Conservation (phyloP, 441 rosid species). For the Populus hybrid region DNA sequence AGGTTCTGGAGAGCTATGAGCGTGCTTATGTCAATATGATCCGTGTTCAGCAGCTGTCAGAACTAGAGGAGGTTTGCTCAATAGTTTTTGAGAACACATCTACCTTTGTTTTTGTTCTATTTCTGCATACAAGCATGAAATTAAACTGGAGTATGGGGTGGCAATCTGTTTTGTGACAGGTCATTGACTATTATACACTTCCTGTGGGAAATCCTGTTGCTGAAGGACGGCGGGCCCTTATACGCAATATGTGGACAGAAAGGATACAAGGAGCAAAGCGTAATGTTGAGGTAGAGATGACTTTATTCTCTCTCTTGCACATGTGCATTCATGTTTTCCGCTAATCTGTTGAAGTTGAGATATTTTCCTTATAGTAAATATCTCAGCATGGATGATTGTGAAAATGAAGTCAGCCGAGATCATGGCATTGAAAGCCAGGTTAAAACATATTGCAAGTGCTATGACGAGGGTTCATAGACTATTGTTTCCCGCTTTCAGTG, state of each 20-base stretch:
- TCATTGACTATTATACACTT: constrained; percentile 92
- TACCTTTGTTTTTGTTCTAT: neutral
- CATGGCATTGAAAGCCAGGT: neutral
- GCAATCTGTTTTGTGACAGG: constrained; percentile 40
- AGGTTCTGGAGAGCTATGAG: constrained; percentile 99
- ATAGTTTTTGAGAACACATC: constrained; percentile 8
- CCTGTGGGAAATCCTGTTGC: constrained; percentile 81
- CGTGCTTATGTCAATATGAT: constrained; percentile 99
- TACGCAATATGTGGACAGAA: constrained; percentile 99
- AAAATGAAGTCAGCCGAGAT: neutral
- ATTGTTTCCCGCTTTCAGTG: neutral
- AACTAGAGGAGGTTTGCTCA: constrained; percentile 86
- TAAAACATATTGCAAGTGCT: neutral
- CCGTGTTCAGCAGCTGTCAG: constrained; percentile 98
- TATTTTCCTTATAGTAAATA: neutral
- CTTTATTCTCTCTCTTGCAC: neutral
- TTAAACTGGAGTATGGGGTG: neutral
- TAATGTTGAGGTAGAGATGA: constrained; percentile 84
- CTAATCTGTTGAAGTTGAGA: neutral
- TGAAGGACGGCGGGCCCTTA: constrained; percentile 85
- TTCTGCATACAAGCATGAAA: constrained; percentile 7
- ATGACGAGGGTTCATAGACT: neutral
- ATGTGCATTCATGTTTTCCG: neutral
- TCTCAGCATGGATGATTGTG: neutral
- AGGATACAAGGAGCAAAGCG: constrained; percentile 95